Conservation (phyloP, 2,329 filamentous ascomycete genomes). For the Ophiocordyceps unilateralis region DNA sequence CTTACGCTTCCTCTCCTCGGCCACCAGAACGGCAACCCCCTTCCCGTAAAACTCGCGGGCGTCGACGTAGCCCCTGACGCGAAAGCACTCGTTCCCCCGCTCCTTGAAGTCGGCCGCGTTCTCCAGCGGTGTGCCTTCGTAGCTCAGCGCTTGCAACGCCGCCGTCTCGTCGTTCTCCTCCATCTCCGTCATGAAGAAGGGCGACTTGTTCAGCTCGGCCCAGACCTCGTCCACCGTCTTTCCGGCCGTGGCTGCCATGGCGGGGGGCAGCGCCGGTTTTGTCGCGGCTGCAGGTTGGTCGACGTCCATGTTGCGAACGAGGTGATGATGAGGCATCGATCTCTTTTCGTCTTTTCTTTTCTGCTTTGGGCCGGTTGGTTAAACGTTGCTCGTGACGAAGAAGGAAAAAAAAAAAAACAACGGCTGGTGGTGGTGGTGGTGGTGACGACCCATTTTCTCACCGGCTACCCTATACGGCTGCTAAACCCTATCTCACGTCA, state of each 20-base stretch:
- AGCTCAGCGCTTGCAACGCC: conserved; percentile 75
- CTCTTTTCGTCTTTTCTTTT: too few species aligned
- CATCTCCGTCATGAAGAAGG: conserved; percentile 91
- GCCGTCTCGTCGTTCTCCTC: conserved; percentile 74
- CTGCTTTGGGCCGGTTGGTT: too few species aligned
- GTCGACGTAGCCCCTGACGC: conserved; percentile 55
- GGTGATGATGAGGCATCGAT: too few species aligned
- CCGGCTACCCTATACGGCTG: too few species aligned
- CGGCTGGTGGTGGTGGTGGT: too few species aligned
- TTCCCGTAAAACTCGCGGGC: conserved; percentile 86
- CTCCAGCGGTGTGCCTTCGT: conserved; percentile 79
- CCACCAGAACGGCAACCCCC: conserved; percentile 55
- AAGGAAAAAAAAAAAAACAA: too few species aligned
- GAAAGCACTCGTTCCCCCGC: conserved; percentile 80
- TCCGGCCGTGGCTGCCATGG: conserved; percentile 18
- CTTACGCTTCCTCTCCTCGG: conserved; percentile 38
- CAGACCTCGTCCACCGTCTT: conserved; percentile 38
- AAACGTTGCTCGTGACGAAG: too few species aligned
- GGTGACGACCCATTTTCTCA: too few species aligned
- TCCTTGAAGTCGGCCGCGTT: conserved; percentile 74
- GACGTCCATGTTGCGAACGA: too few species aligned
- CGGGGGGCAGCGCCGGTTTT: conserved; percentile 28
- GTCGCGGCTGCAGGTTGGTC: conserved; percentile 2
- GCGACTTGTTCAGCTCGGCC: conserved; percentile 42
- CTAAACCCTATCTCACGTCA: too few species aligned